Percentiles rank a stretch among this genome's conserved stretches.
Conservation (phyloP, 1,284 basidiomycete genomes). For the Laetiporus sulphureus region DNA sequence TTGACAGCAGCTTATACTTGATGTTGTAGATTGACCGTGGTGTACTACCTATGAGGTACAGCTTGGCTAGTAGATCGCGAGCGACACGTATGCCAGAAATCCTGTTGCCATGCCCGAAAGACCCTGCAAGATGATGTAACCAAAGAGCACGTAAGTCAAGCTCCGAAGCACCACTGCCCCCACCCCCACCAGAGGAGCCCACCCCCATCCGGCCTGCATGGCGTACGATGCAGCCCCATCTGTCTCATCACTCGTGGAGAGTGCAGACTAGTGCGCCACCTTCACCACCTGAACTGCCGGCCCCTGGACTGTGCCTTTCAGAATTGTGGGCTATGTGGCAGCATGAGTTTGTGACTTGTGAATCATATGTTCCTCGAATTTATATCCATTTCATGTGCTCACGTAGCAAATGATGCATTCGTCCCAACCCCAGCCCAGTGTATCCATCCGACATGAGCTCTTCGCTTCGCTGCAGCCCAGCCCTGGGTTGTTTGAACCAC, state of each 20-base stretch:
- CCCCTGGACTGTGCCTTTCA: constrained; percentile 7
- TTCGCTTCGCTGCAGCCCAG: constrained; percentile 46
- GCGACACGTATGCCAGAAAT: constrained; percentile 73
- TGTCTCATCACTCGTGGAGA: constrained; percentile 3
- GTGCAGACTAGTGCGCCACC: constrained; percentile 14
- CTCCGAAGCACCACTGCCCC: constrained; percentile 20
- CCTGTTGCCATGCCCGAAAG: constrained; percentile 72
- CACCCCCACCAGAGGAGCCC: constrained; percentile 11
- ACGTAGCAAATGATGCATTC: constrained; percentile 17
- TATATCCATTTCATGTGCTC: neutral
- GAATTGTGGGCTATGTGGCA: constrained; percentile 62
- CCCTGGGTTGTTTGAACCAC: constrained; percentile 61
- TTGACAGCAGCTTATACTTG: constrained; percentile 61
- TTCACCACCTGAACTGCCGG: constrained; percentile 15
- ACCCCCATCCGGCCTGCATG: constrained; percentile 7
- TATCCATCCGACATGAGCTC: constrained; percentile 38
- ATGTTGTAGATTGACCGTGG: constrained; percentile 81
- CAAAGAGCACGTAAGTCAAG: constrained; percentile 18
- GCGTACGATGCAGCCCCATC: constrained; percentile 5
- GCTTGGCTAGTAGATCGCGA: constrained; percentile 84
- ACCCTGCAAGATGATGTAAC: constrained; percentile 64
- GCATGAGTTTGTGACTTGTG: constrained; percentile 38
- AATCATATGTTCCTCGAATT: neutral
- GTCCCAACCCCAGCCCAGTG: constrained; percentile 34
- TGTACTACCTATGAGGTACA: constrained; percentile 81